phyloP scores from a whole-genome alignment of 1,139 yeast species.

The Yamadazyma atlantica region DNA sequence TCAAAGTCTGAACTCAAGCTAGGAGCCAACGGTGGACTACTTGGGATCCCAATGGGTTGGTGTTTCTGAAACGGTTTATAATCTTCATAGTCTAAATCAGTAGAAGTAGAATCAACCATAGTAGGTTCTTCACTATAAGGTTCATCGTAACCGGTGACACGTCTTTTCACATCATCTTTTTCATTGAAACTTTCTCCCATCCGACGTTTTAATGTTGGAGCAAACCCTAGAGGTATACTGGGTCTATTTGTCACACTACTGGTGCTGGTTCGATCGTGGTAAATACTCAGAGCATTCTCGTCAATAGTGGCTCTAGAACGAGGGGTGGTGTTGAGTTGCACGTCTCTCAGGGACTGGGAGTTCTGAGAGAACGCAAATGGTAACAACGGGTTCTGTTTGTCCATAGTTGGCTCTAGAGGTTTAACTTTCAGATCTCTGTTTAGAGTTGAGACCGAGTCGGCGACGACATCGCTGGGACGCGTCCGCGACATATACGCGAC shows the following conservation, averaged over 20 bases:
- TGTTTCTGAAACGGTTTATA: conserved; percentile 8
- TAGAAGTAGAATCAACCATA: conserved; percentile 15
- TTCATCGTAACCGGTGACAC: conserved; percentile 23
- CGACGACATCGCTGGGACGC: too few species aligned
- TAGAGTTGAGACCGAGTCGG: too few species aligned
- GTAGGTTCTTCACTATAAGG: conserved; percentile 17
- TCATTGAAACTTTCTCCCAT: conserved; percentile 50
- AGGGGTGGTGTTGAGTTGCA: conserved; percentile 36
- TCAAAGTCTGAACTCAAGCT: conserved; percentile 17
- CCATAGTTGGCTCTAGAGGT: too few species aligned
- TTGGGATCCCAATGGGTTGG: conserved; percentile 7
- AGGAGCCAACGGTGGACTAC: conserved; percentile 16
- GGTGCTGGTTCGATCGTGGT: conserved; percentile 38
- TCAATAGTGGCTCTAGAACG: conserved; percentile 34
- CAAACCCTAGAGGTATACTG: conserved; percentile 19
- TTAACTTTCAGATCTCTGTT: too few species aligned
- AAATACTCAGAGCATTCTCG: conserved; percentile 38
- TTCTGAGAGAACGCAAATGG: conserved; percentile 42
- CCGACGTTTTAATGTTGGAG: conserved; percentile 42
- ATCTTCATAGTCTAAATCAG: conserved; percentile 10
- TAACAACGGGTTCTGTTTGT: conserved; percentile 37
- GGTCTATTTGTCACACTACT: too few species aligned
- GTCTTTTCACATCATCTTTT: conserved; percentile 42
- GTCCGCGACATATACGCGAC: too few species aligned
- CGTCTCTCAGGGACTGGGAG: conserved; percentile 25